Evolutionary conservation across 805 yeast genomes (phyloP).

Genomic region (Lachancea meyersii): DNA sequence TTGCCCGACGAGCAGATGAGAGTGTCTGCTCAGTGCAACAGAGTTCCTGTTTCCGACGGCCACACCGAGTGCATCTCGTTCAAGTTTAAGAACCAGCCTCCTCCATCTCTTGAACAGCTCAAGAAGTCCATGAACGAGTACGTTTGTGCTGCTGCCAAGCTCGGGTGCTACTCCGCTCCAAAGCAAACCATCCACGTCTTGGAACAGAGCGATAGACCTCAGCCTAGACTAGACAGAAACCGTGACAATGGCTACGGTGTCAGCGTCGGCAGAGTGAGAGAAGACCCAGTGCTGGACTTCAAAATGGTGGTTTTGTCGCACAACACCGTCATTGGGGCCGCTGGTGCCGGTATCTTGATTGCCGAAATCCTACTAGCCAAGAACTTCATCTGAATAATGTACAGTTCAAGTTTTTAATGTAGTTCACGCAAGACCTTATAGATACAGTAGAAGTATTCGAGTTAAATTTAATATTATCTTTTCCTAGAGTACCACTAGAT

Average conservation of each 20-base stretch:
- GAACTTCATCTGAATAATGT: slow-evolving; percentile 49
- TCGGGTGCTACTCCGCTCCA: slow-evolving; percentile 90
- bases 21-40: slow-evolving; percentile 93
- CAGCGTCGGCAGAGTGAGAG: slow-evolving; percentile 89
- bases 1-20: slow-evolving; percentile 64
- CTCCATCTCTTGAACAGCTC: slow-evolving; percentile 79
- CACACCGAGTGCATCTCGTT: slow-evolving; percentile 93
- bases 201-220: slow-evolving; percentile 91
- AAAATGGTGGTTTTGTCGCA: slow-evolving; percentile 98
- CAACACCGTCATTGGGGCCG: slow-evolving; percentile 97
- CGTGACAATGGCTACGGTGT: slow-evolving; percentile 93
- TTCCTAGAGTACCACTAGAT: too few relatives aligned
- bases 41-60: slow-evolving; percentile 96
- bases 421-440: slow-evolving; percentile 1
- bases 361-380: slow-evolving; percentile 84
- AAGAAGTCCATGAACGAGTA: slow-evolving; percentile 65
- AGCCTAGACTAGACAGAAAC: slow-evolving; percentile 94
- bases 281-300: slow-evolving; percentile 86
- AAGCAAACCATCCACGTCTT: slow-evolving; percentile 84
- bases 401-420: neutral
- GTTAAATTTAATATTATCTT: too few relatives aligned
- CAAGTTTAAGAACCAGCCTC: slow-evolving; percentile 71
- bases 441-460: neutral
- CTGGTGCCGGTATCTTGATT: slow-evolving; percentile 94
- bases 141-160: slow-evolving; percentile 71